Percentiles rank a stretch among this genome's conserved stretches.
Evolutionary conservation across 805 yeast genomes (phyloP).

Genomic region (Hanseniaspora lindneri): DNA sequence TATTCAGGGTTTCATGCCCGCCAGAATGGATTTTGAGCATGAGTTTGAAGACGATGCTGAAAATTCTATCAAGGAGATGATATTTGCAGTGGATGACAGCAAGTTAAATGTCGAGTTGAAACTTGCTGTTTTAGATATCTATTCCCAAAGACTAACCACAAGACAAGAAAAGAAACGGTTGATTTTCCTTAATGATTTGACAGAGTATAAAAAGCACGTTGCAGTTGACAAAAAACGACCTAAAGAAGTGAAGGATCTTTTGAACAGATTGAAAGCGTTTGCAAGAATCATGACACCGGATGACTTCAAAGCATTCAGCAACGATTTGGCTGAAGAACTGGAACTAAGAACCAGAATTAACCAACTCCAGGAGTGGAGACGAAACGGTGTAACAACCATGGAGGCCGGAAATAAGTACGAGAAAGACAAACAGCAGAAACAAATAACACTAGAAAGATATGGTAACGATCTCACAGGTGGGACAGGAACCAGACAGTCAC

Average conservation of each 20-base stretch:
- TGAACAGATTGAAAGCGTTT: slow-evolving; percentile 63
- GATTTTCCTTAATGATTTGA: slow-evolving; percentile 58
- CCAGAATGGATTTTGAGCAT: slow-evolving; percentile 88
- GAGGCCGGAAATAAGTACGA: slow-evolving; percentile 81
- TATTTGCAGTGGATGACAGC: slow-evolving; percentile 86
- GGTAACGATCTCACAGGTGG: slow-evolving; percentile 23
- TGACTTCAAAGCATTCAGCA: slow-evolving; percentile 67
- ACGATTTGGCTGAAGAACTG: slow-evolving; percentile 65
- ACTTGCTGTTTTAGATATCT: slow-evolving; percentile 74
- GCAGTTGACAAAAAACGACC: slow-evolving; percentile 73
- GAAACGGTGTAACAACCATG: slow-evolving; percentile 71
- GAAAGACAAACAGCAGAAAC: slow-evolving; percentile 66
- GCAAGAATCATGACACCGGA: slow-evolving; percentile 67
- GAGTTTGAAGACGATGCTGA: slow-evolving; percentile 98
- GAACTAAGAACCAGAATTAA: slow-evolving; percentile 69
- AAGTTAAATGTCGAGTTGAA: slow-evolving; percentile 82
- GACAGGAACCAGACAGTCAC: slow-evolving; percentile 28
- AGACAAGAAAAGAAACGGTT: slow-evolving; percentile 88
- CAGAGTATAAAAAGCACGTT: slow-evolving; percentile 76
- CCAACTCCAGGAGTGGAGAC: slow-evolving; percentile 87
- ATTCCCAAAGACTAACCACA: slow-evolving; percentile 75
- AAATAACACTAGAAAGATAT: slow-evolving; percentile 48
- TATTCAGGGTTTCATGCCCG: slow-evolving; percentile 97
- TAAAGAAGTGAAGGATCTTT: slow-evolving; percentile 80
- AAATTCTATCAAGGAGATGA: slow-evolving; percentile 84